Percentiles rank a stretch among this genome's conserved stretches.
Evolutionary conservation across 129 eudicot genomes (phyloP).

Genomic region (Deinandra increscens): DNA sequence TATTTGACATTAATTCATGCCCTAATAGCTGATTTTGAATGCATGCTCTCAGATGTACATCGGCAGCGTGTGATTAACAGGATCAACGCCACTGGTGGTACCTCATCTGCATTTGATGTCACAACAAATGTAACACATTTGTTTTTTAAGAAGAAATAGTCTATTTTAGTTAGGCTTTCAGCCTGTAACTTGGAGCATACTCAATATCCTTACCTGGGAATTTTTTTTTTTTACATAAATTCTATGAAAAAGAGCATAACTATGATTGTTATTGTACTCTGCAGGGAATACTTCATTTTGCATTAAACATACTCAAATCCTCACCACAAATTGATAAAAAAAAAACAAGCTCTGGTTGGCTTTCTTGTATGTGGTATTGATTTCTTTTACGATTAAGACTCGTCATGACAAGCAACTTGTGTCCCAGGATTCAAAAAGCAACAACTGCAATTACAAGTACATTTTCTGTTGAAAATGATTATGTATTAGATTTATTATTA

Average conservation of each 20-base stretch:
- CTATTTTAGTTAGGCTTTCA: background rate
- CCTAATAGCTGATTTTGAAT: slow-evolving; percentile 10
- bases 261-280: background rate
- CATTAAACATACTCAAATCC: no score
- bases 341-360: no score
- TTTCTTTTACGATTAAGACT: no score
- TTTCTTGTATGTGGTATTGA: no score
- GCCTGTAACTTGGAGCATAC: background rate
- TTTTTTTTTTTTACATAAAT: background rate
- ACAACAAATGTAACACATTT: slow-evolving; percentile 50
- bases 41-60: slow-evolving; percentile 50
- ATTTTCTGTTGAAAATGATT: no score
- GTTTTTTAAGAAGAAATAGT: slow-evolving; percentile 1
- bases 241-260: background rate
- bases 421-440: no score
- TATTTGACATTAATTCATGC: background rate
- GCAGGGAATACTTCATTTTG: slow-evolving; percentile 69
- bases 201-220: background rate
- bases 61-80: slow-evolving; percentile 67
- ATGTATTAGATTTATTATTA: no score
- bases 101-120: slow-evolving; percentile 69
- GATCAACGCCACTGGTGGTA: slow-evolving; percentile 74
- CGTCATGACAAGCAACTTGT: no score
- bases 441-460: no score
- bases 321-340: no score